phyloP scores from a whole-genome alignment of 768 basidiomycete species.

The Lactifluus volemus region DNA sequence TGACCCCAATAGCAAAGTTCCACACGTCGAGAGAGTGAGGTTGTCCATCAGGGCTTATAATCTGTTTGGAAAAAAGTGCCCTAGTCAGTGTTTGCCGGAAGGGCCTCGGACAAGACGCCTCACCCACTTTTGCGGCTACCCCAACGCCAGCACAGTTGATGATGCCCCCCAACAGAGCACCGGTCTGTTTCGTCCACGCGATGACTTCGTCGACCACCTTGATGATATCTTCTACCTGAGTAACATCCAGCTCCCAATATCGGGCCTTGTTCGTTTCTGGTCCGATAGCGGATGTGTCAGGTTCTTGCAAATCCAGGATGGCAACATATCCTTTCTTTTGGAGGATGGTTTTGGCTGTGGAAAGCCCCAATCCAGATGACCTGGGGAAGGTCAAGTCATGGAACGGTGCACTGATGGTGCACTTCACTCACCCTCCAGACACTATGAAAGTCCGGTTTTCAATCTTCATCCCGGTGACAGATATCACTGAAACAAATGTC shows the following conservation, averaged over 20 bases:
- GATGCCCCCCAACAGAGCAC: slow-evolving; percentile 45
- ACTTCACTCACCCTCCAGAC: slow-evolving; percentile 42
- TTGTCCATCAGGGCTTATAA: slow-evolving; percentile 38
- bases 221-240: slow-evolving; percentile 22
- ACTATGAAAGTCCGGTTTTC: slow-evolving; percentile 46
- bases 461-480: slow-evolving; percentile 34
- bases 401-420: not conserved
- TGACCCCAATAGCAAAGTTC: slow-evolving; percentile 44
- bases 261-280: not conserved
- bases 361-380: slow-evolving; percentile 50
- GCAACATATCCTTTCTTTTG: slow-evolving; percentile 27
- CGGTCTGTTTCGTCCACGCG: slow-evolving; percentile 26
- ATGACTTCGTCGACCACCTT: slow-evolving; percentile 22
- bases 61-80: slow-evolving; percentile 25
- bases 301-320: slow-evolving; percentile 42
- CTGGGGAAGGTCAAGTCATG: slow-evolving; percentile 24
- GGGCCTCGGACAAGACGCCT: not conserved
- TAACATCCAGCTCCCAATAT: slow-evolving; percentile 24
- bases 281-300: slow-evolving; percentile 9
- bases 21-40: slow-evolving; percentile 44
- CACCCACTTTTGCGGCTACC: slow-evolving; percentile 24
- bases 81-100: not conserved
- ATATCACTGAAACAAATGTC: too few species aligned
- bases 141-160: slow-evolving; percentile 53
- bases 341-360: slow-evolving; percentile 40